Evolutionary conservation across 2,329 filamentous ascomycete species (phyloP).

Genomic region (Fusarium napiforme): DNA sequence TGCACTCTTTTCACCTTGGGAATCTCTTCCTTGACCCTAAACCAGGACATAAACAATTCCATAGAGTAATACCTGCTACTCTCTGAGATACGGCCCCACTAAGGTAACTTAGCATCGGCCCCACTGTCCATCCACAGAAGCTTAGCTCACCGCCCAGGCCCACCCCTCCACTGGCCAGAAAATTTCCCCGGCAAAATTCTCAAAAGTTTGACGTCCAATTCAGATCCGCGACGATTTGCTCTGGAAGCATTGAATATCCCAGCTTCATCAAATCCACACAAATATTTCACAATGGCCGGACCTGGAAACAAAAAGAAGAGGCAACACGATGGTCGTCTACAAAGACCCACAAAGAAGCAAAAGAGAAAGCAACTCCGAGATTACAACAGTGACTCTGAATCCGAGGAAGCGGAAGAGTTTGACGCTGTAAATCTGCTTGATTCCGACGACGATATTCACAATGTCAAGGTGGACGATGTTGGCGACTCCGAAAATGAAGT

Average conservation of each 20-base stretch:
- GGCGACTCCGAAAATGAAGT: constrained; percentile 52
- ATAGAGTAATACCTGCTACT: background rate
- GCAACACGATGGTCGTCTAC: constrained; percentile 44
- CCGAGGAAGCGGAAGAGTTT: constrained; percentile 57
- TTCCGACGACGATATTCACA: constrained; percentile 67
- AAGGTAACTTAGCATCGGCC: background rate
- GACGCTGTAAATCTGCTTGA: constrained; percentile 65
- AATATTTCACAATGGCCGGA: constrained; percentile 48
- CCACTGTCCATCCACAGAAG: constrained; percentile 15
- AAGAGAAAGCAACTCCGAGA: constrained; percentile 58
- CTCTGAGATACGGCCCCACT: constrained; percentile 13
- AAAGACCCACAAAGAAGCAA: constrained; percentile 64
- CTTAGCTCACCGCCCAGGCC: constrained; percentile 43
- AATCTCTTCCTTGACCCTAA: background rate
- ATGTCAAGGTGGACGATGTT: constrained; percentile 63
- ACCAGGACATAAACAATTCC: background rate
- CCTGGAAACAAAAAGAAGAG: constrained; percentile 52
- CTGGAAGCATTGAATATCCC: constrained; percentile 13
- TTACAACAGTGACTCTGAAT: constrained; percentile 65
- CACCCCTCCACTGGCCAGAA: constrained; percentile 41
- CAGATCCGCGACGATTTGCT: constrained; percentile 26
- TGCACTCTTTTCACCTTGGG: background rate
- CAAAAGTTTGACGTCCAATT: constrained; percentile 42
- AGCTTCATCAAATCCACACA: constrained; percentile 17
- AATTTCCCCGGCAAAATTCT: constrained; percentile 45